Percentiles rank a stretch among this genome's conserved stretches.
These are phyloP conservation scores for Penicillium vulpinum DNA, from an alignment of 2,329 filamentous ascomycete genomes.

Conservation along the genomic window DNA sequence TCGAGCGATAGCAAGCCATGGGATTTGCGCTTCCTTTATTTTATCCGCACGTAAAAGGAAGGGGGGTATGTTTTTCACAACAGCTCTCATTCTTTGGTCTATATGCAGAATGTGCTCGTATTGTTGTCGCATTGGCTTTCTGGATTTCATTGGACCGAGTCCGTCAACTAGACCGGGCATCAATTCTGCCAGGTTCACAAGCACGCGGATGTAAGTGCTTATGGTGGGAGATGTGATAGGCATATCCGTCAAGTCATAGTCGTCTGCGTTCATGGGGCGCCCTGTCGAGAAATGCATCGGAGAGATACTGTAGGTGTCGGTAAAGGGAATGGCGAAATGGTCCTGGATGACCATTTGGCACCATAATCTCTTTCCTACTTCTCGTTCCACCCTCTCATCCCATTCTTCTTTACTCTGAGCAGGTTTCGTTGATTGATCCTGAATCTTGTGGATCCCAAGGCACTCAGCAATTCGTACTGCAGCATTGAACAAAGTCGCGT, in stretches of 20 bases:
- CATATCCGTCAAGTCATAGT: slow-evolving; percentile 29
- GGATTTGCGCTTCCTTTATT: slow-evolving; percentile 30
- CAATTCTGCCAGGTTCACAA: slow-evolving; percentile 34
- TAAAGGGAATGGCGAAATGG: slow-evolving; percentile 40
- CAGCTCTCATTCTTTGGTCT: slow-evolving; percentile 36
- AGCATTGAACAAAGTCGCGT: slow-evolving; percentile 38
- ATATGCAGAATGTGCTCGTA: slow-evolving; percentile 40
- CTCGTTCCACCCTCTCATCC: slow-evolving; percentile 29
- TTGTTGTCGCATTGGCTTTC: slow-evolving; percentile 36
- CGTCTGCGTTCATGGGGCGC: slow-evolving; percentile 38
- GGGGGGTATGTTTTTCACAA: slow-evolving; percentile 35
- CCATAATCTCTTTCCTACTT: slow-evolving; percentile 41
- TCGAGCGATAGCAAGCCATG: slow-evolving; percentile 38
- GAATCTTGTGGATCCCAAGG: slow-evolving; percentile 30
- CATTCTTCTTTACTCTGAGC: slow-evolving; percentile 21
- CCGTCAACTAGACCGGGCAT: slow-evolving; percentile 39
- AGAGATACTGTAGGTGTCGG: slow-evolving; percentile 40
- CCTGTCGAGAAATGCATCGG: slow-evolving; percentile 38
- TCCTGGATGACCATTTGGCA: slow-evolving; percentile 43
- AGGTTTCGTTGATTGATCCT: slow-evolving; percentile 12
- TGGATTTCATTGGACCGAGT: slow-evolving; percentile 33
- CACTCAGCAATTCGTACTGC: slow-evolving; percentile 40
- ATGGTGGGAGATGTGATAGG: slow-evolving; percentile 22
- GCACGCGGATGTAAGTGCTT: slow-evolving; percentile 31
- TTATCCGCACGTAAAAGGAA: slow-evolving; percentile 32